These are phyloP conservation scores for Blastocystis hominis DNA, from an alignment of 352 stramenopile species.

Conservation along the genomic window DNA sequence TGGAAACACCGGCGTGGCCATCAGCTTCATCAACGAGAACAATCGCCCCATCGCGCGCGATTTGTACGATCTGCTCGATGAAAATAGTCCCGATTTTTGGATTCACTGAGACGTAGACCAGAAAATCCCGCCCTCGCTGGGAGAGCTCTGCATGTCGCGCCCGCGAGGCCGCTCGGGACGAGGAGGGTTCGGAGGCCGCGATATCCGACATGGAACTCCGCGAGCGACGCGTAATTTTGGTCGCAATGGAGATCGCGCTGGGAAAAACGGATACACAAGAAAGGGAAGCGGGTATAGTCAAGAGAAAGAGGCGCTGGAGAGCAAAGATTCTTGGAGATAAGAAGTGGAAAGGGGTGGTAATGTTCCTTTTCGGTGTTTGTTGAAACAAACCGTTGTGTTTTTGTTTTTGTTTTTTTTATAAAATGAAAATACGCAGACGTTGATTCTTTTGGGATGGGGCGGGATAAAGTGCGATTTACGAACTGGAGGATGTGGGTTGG, in stretches of 20 bases:
- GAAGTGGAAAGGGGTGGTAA: not conserved
- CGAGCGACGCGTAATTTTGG: slow-evolving; percentile 6
- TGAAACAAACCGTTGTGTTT: not conserved
- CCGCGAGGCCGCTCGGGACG: not conserved
- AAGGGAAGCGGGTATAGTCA: not conserved
- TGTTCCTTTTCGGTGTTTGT: slow-evolving; percentile 48
- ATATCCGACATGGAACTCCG: slow-evolving; percentile 44
- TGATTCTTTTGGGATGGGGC: too few species aligned
- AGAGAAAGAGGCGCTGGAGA: not conserved
- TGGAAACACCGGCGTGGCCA: slow-evolving; percentile 87
- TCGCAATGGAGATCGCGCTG: not conserved
- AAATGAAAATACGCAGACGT: not conserved
- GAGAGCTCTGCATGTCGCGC: slow-evolving; percentile 28
- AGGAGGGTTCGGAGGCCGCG: slow-evolving; percentile 2
- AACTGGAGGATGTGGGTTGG: not conserved
- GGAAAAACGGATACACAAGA: not conserved
- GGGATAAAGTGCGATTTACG: not conserved
- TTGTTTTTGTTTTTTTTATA: not conserved
- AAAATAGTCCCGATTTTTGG: slow-evolving; percentile 67
- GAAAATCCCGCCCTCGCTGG: slow-evolving; percentile 45
- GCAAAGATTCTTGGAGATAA: slow-evolving; percentile 21
- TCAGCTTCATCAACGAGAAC: slow-evolving; percentile 96
- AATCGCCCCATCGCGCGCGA: slow-evolving; percentile 91
- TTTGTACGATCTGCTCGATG: slow-evolving; percentile 85
- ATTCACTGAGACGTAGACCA: not conserved